Base-by-base conservation (phyloP, 345 rosid genomes). In the Stellera chamaejasme region DNA sequence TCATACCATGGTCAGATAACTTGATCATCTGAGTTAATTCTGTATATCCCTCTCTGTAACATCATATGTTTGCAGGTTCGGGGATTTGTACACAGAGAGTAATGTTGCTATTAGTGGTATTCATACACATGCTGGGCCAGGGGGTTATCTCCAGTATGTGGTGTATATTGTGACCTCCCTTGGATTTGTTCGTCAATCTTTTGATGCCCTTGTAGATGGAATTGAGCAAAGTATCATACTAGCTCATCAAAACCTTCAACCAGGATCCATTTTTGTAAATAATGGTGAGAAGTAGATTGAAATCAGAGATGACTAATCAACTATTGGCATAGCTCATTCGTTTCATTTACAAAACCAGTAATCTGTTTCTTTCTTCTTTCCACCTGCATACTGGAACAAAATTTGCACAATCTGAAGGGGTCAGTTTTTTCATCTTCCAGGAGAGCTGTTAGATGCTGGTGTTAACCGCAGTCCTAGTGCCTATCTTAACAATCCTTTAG, bases 81-180 rank as follows among this genome's bases (percentile, higher is more conserved):
- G 88, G 9, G 79, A 86, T 53, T 55, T 90, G 10, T 90, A 90
- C 63, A 82, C 84, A 2, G 92, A 86, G 59, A 76, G 75, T 13
- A 90, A 90, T 73, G 88, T 90, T 54, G 97, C 80, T 36, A 90
- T 90, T 50, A 86, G 88, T 66, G 97, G 97, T 50, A 80, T 86
- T 70, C 97, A 86, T 64, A 84, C 97, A 5, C 97, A 90, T 79
- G 76, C 97, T 14, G 97, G 97, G 54, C 92, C 97, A 15, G 97
- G 95, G 56, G 97, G 92, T 10, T 90, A 84, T 69, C 92, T 90
- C 53, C 97, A 90, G 69, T 90, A 90, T 61, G 76, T 86, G 62
- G 83, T 79, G 48, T 90, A 90, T 75, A 77, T 82, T 23, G 72
- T 90, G 43, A 86, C 97, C 43, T 90, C 97, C 43, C 86, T 90